Evolutionary conservation across 495 filamentous ascomycete species (phyloP), one percentile per base, ranked within the genome.

Genomic region (Patellaria atrata): DNA sequence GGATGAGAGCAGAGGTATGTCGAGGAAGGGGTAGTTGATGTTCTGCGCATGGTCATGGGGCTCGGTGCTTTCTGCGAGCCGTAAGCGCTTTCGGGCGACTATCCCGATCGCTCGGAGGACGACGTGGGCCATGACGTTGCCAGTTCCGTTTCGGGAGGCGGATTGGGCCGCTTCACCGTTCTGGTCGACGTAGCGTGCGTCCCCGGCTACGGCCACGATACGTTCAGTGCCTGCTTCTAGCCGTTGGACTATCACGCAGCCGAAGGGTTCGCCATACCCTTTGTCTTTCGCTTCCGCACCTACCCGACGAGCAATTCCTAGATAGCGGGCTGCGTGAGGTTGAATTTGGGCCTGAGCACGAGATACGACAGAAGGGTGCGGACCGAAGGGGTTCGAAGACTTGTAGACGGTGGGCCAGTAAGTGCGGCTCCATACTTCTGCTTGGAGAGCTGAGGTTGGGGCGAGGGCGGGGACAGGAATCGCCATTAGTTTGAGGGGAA

Each of bases 381-480:
- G 65, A 30, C 82, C 71, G 51, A 83, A 67, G 21, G 84, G 72
- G 50, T 85, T 84, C 40, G 69, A 77, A 48, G 76, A 76, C 37
- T 85, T 84, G 61, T 91, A 96, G 5, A 82, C 64, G 4, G 79
- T 74, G 0, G 89, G 91, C 89, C 89, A 97, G 51, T 83, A 78
- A 18, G 68, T 64, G 17, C 68, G 60, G 20, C 71, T 75, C 83
- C 82, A 94, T 53, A 64, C 54, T 6, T 72, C 65, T 4, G 89
- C 84, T 59, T 93, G 82, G 8, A 71, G 53, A 14, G 67, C 54
- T 13, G 77, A 86, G 15, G 77, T 75, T 0, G 89, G 85, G 17
- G 83, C 68, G 9, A 79, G 59, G 25, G 75, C 62, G 12, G 89
- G 89, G 13, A 96, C 72, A 2, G 64, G 59, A 13, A 78, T 64